phyloP scores from a whole-genome alignment of 345 rosid species.

The Heritiera littoralis region DNA sequence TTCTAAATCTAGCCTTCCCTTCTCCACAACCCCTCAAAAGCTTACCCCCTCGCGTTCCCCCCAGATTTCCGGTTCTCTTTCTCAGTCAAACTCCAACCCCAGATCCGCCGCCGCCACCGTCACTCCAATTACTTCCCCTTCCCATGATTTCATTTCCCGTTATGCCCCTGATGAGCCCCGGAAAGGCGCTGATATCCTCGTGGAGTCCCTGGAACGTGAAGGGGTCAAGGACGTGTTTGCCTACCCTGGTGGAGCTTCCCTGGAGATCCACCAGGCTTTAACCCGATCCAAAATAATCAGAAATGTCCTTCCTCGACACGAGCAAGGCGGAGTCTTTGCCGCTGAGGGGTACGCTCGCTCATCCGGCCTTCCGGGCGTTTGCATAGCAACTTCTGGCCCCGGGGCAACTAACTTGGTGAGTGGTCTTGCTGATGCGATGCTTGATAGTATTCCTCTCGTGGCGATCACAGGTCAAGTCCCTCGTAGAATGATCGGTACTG shows the following conservation, averaged over 20 bases:
- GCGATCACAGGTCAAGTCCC: constrained; percentile 94
- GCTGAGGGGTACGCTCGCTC: constrained; percentile 94
- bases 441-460: constrained; percentile 81
- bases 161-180: constrained; percentile 68
- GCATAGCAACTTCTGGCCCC: constrained; percentile 94
- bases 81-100: constrained; percentile 31
- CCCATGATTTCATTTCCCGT: constrained; percentile 37
- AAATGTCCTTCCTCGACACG: constrained; percentile 91
- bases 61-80: constrained; percentile 27
- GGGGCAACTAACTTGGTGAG: constrained; percentile 89
- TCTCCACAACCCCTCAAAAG: constrained; percentile 22
- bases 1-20: constrained; percentile 33
- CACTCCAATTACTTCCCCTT: constrained; percentile 23
- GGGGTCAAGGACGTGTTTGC: constrained; percentile 83
- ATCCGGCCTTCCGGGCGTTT: constrained; percentile 76
- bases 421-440: constrained; percentile 81
- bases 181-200: constrained; percentile 86
- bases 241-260: constrained; percentile 87
- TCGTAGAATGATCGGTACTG: constrained; percentile 90
- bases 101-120: constrained; percentile 33
- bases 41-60: constrained; percentile 32
- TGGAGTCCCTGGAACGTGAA: constrained; percentile 84
- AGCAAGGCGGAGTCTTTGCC: constrained; percentile 90
- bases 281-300: constrained; percentile 75
- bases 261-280: constrained; percentile 98